A percentile compares a stretch with the other conserved stretches of the same genome.
phyloP scores from a whole-genome alignment of 257 asterid species.

The Coffea eugenioides region DNA sequence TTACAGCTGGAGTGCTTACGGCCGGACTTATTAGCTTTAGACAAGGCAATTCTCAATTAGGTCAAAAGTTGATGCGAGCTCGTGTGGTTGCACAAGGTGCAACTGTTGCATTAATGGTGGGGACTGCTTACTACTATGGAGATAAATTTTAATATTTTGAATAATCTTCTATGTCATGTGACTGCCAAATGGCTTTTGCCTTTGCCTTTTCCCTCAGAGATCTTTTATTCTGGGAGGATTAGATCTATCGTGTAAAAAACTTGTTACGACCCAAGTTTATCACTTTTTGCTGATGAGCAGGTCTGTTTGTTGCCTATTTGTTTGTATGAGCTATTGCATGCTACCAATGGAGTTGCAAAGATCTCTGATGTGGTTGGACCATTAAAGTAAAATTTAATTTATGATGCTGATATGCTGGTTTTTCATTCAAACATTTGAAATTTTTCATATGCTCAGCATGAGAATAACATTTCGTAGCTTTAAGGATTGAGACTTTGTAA shows the following conservation, averaged over 20 bases:
- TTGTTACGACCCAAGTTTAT: neutral
- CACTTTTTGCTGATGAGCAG: neutral
- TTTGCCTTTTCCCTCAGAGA: neutral
- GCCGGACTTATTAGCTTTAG: constrained; percentile 89
- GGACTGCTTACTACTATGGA: constrained; percentile 88
- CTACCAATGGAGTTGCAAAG: neutral
- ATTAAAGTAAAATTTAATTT: neutral
- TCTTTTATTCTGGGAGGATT: constrained; percentile 1
- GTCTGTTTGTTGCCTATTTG: neutral
- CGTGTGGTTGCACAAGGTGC: constrained; percentile 99
- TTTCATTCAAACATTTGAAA: neutral
- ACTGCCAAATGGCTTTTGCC: neutral
- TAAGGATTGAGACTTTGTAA: neutral
- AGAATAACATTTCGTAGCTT: neutral
- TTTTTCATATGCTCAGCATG: too few relatives aligned
- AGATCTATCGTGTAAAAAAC: neutral
- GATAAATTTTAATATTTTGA: constrained; percentile 38
- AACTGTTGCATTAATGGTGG: constrained; percentile 93
- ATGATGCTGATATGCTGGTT: constrained; percentile 1
- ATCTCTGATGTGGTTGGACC: neutral
- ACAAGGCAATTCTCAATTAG: constrained; percentile 75
- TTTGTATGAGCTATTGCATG: neutral
- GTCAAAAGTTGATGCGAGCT: constrained; percentile 96
- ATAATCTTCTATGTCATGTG: neutral
- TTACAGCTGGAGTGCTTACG: constrained; percentile 91